Evolutionary conservation across 495 filamentous ascomycete species (phyloP).

Genomic region (Penicillium argentinense): DNA sequence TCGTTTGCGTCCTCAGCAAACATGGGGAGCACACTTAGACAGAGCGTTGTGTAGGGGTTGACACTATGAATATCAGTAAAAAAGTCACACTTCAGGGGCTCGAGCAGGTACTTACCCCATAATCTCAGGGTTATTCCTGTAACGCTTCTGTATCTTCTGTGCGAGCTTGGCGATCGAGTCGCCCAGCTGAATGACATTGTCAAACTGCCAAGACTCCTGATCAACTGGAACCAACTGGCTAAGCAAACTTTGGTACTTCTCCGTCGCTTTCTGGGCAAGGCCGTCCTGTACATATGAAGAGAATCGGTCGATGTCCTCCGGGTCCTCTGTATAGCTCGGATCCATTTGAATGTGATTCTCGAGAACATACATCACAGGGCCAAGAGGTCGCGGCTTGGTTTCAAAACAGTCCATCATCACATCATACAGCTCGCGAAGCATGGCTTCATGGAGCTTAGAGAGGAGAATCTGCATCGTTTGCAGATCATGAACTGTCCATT

Average conservation of each 20-base stretch:
- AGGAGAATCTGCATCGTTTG: slow-evolving; percentile 73
- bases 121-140: slow-evolving; percentile 81
- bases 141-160: slow-evolving; percentile 87
- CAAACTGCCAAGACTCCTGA: slow-evolving; percentile 78
- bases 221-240: slow-evolving; percentile 70
- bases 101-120: slow-evolving; percentile 81
- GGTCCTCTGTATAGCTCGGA: slow-evolving; percentile 65
- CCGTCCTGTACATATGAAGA: slow-evolving; percentile 67
- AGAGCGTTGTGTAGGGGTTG: slow-evolving; percentile 76
- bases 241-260: slow-evolving; percentile 71
- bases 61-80: too few species aligned
- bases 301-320: slow-evolving; percentile 68
- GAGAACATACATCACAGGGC: slow-evolving; percentile 78
- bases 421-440: slow-evolving; percentile 86
- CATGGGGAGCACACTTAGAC: slow-evolving; percentile 80
- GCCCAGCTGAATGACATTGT: slow-evolving; percentile 82
- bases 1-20: slow-evolving; percentile 86
- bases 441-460: slow-evolving; percentile 70
- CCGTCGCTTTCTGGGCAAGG: slow-evolving; percentile 68
- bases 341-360: slow-evolving; percentile 81
- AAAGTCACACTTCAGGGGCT: too few species aligned
- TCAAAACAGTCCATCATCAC: slow-evolving; percentile 86
- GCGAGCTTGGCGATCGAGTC: slow-evolving; percentile 79
- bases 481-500: slow-evolving; percentile 83
- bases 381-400: slow-evolving; percentile 73